phyloP scores from a whole-genome alignment of 305 asterid species.

The Ruellia speciosa region DNA sequence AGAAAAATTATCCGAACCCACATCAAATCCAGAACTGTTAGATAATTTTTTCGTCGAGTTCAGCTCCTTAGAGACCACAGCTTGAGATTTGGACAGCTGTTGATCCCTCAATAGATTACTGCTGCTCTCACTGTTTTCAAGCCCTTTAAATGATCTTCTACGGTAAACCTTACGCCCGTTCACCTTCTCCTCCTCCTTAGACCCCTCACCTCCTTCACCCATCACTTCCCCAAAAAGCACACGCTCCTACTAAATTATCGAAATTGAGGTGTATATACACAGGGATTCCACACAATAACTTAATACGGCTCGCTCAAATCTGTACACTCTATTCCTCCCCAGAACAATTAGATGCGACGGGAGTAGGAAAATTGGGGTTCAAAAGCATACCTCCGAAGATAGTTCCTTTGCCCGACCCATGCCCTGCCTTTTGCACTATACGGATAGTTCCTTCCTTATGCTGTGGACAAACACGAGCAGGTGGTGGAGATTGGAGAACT shows the following conservation, averaged over 20 bases:
- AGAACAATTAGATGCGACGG: no score
- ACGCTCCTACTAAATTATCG: conserved; percentile 4
- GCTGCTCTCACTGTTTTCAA: conserved; percentile 19
- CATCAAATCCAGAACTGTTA: conserved; percentile 27
- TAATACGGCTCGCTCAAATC: not conserved
- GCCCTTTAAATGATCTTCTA: conserved; percentile 40
- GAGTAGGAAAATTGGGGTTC: no score
- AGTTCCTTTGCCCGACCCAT: no score
- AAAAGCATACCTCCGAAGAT: no score
- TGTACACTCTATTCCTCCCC: not conserved
- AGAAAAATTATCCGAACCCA: conserved; percentile 42
- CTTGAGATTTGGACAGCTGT: conserved; percentile 24
- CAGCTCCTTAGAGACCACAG: conserved; percentile 15
- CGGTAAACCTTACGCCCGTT: conserved; percentile 52
- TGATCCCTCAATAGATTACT: conserved; percentile 30
- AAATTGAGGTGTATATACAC: no score
- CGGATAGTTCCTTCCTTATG: conserved; percentile 10
- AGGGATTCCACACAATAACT: no score
- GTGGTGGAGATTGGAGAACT: conserved; percentile 1
- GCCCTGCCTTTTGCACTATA: no score
- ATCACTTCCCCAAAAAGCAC: conserved; percentile 19
- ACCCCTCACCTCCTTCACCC: conserved; percentile 41
- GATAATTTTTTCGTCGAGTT: no score
- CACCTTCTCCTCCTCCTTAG: conserved; percentile 34
- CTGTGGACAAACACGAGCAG: conserved; percentile 21